These are phyloP conservation scores for Phlebiopsis flavidoalba DNA, from an alignment of 768 basidiomycete genomes.

Conservation along the genomic window DNA sequence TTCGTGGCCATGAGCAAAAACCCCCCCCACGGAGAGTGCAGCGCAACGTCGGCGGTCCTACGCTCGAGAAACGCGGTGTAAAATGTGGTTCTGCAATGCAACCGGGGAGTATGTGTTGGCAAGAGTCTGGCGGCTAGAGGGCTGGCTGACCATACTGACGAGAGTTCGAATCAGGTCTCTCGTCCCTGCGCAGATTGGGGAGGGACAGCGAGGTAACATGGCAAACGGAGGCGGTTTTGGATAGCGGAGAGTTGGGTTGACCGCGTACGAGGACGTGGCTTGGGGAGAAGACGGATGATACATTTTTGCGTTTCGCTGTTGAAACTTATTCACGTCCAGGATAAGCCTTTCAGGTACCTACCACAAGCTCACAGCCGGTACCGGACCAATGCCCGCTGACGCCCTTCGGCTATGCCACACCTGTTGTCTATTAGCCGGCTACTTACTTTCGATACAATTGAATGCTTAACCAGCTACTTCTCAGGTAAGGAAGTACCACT, in stretches of 20 bases:
- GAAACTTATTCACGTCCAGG: neutral
- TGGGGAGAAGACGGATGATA: slow-evolving; percentile 1
- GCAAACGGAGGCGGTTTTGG: slow-evolving; percentile 7
- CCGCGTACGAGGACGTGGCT: slow-evolving; percentile 1
- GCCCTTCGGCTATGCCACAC: neutral
- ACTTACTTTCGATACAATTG: neutral
- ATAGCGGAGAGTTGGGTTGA: slow-evolving; percentile 4
- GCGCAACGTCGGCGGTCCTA: slow-evolving; percentile 71
- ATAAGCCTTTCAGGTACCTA: neutral
- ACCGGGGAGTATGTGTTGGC: slow-evolving; percentile 36
- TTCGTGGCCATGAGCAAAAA: too few species aligned
- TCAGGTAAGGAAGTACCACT: neutral
- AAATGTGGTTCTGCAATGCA: slow-evolving; percentile 69
- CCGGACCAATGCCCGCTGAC: neutral
- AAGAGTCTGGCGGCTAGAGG: neutral
- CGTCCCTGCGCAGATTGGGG: slow-evolving; percentile 12
- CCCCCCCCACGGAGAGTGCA: slow-evolving; percentile 65
- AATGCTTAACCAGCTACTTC: neutral
- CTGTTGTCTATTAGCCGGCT: neutral
- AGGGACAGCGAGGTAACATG: slow-evolving; percentile 17
- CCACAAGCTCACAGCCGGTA: neutral
- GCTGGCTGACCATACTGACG: slow-evolving; percentile 1
- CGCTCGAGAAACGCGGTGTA: slow-evolving; percentile 69
- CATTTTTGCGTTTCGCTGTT: neutral
- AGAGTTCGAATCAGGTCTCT: slow-evolving; percentile 6